Base-by-base conservation (phyloP, 2,329 filamentous ascomycete species). In the Fusarium coffeatum region DNA sequence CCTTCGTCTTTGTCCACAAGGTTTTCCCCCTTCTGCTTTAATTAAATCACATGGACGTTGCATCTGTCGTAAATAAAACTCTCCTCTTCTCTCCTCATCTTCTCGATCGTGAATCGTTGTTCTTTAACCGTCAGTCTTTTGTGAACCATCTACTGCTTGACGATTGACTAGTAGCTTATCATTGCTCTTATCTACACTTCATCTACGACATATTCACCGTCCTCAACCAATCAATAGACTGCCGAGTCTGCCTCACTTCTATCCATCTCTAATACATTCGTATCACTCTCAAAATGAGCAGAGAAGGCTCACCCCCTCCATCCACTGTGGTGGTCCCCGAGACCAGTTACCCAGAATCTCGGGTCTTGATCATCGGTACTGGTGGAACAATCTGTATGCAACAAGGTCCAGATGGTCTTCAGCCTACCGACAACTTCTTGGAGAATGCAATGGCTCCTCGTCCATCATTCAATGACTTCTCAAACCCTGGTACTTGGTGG, bases 381-480 rank as follows among this genome's bases (percentile, higher is more conserved):
- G 94, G 93, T 64, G 92, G 92, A 46, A 94, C 92, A 9, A 97
- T 97, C 75, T 97, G 93, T 82, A 97, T 98, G 94, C 89, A 91
- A 77, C 90, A 90, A 57, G 93, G 93, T 12, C 86, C 88, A 11
- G 88, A 93, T 71, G 94, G 94, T 2, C 88, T 97, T 56, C 86
- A 96, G 37, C 94, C 94, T 8, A 92, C 92, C 59, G 84, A 88
- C 74, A 91, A 92, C 6, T 97, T 98, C 78, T 84, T 97, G 46
- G 88, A 96, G 74, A 89, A 89, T 71, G 93, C 93, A 74, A 91
- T 98, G 84, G 91, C 92, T 6, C 92, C 92, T 11, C 86, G 93
- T 32, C 92, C 93, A 4, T 92, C 91, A 2, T 97, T 97, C 84
- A 97, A 97, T 78, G 94, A 97, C 79, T 76, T 72, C 49, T 78